These are phyloP conservation scores for Schizosaccharomyces octosporus DNA, from an alignment of 805 yeast species.

Conservation along the genomic window DNA sequence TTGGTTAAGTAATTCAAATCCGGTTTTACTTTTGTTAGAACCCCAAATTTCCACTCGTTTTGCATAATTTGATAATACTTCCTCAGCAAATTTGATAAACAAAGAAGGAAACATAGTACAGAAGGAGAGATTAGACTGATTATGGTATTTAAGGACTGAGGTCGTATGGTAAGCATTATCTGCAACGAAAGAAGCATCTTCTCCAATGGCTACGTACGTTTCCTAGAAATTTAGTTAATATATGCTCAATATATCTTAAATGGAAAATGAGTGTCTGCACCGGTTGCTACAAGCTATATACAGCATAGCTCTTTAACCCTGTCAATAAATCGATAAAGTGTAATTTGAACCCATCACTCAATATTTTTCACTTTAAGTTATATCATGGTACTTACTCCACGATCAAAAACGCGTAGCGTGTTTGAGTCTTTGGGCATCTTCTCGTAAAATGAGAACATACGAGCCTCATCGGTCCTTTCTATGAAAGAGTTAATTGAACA, in stretches of 20 bases:
- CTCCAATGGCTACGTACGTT: constrained; percentile 48
- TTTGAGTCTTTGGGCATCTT: constrained; percentile 7
- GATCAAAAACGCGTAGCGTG: constrained; percentile 46
- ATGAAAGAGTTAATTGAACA: background rate
- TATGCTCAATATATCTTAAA: constrained; percentile 8
- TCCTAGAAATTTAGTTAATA: constrained; percentile 16
- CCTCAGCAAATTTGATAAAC: constrained; percentile 35
- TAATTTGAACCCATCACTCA: too few species aligned
- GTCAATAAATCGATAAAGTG: too few species aligned
- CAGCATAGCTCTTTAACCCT: too few species aligned
- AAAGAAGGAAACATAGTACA: constrained; percentile 62
- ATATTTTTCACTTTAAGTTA: background rate
- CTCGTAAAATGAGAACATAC: background rate
- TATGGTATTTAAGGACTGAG: constrained; percentile 40
- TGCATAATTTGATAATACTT: constrained; percentile 44
- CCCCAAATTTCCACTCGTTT: constrained; percentile 62
- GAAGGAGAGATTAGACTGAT: constrained; percentile 27
- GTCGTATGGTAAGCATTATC: constrained; percentile 63
- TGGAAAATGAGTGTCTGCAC: too few species aligned
- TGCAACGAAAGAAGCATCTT: constrained; percentile 64
- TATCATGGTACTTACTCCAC: constrained; percentile 13
- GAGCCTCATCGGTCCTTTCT: constrained; percentile 3
- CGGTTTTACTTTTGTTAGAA: constrained; percentile 12
- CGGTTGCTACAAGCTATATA: too few species aligned
- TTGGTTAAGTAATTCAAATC: constrained; percentile 30